A percentile compares a stretch with the other conserved stretches of the same genome.
These are phyloP conservation scores for Cyberlindnera misumaiensis DNA, from an alignment of 805 yeast species.

Conservation along the genomic window DNA sequence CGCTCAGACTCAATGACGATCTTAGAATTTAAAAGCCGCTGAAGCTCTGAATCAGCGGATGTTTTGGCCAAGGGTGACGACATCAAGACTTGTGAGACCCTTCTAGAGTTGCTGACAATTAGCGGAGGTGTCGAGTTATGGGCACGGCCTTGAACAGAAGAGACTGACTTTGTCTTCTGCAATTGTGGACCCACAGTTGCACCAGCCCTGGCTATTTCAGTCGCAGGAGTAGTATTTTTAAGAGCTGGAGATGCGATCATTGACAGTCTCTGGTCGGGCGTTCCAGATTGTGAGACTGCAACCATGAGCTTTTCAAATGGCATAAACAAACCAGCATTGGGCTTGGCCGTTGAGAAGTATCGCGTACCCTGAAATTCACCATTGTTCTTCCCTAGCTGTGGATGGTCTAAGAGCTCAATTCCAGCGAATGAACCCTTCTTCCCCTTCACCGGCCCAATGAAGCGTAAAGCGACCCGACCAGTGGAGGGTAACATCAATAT, in stretches of 20 bases:
- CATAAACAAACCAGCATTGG: slow-evolving; percentile 72
- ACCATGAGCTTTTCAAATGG: slow-evolving; percentile 38
- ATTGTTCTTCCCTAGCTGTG: slow-evolving; percentile 68
- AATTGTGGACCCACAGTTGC: neutral
- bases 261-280: slow-evolving; percentile 3
- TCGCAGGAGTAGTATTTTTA: neutral
- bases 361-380: slow-evolving; percentile 72
- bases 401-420: slow-evolving; percentile 62
- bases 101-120: neutral
- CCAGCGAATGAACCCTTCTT: slow-evolving; percentile 82
- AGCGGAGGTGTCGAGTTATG: slow-evolving; percentile 10
- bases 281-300: neutral
- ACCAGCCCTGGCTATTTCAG: too few relatives aligned
- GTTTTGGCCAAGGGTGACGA: slow-evolving; percentile 1
- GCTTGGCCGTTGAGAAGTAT: slow-evolving; percentile 59
- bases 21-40: slow-evolving; percentile 14
- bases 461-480: slow-evolving; percentile 60
- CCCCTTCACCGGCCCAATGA: slow-evolving; percentile 65
- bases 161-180: neutral
- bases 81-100: neutral
- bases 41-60: slow-evolving; percentile 15
- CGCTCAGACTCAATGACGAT: slow-evolving; percentile 17
- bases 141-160: slow-evolving; percentile 3
- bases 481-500: slow-evolving; percentile 53
- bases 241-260: slow-evolving; percentile 3